These are phyloP conservation scores for Euphorbia lathyris DNA, from an alignment of 345 rosid genomes.

Conservation along the genomic window DNA sequence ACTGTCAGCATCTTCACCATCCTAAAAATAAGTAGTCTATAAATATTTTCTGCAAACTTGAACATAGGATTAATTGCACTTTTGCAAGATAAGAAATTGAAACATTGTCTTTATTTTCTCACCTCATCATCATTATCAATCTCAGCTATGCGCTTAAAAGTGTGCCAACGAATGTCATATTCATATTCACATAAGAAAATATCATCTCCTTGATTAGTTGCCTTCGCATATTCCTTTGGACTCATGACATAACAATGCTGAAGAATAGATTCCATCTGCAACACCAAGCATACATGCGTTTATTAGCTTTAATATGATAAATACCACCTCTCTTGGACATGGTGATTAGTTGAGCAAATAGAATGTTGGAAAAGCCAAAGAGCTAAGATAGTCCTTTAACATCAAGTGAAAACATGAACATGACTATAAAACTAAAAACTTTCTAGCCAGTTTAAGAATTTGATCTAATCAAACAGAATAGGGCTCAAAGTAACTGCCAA, in stretches of 20 bases:
- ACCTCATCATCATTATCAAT: conserved; percentile 55
- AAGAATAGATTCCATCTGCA: conserved; percentile 74
- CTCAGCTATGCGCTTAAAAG: conserved; percentile 81
- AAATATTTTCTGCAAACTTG: not conserved
- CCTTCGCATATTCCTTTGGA: conserved; percentile 71
- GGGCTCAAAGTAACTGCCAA: not conserved
- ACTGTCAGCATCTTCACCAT: conserved; percentile 49
- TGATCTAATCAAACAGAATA: not conserved
- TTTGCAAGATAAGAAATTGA: not conserved
- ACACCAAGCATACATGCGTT: conserved; percentile 7
- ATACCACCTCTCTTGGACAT: conserved; percentile 2
- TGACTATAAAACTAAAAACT: not conserved
- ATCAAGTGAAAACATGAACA: not conserved
- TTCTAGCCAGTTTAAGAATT: not conserved
- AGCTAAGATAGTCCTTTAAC: not conserved
- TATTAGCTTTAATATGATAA: conserved; percentile 7
- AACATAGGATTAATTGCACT: conserved; percentile 9
- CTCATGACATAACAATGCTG: conserved; percentile 75
- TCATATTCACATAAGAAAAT: conserved; percentile 87
- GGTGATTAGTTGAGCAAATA: not conserved
- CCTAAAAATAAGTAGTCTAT: conserved; percentile 28
- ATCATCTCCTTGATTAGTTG: conserved; percentile 78
- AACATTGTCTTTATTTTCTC: conserved; percentile 8
- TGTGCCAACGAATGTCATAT: conserved; percentile 85
- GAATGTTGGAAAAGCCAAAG: not conserved